Percentiles rank a stretch among this genome's conserved stretches.
phyloP scores from a whole-genome alignment of 768 basidiomycete genomes.

The Mycena belliarum region DNA sequence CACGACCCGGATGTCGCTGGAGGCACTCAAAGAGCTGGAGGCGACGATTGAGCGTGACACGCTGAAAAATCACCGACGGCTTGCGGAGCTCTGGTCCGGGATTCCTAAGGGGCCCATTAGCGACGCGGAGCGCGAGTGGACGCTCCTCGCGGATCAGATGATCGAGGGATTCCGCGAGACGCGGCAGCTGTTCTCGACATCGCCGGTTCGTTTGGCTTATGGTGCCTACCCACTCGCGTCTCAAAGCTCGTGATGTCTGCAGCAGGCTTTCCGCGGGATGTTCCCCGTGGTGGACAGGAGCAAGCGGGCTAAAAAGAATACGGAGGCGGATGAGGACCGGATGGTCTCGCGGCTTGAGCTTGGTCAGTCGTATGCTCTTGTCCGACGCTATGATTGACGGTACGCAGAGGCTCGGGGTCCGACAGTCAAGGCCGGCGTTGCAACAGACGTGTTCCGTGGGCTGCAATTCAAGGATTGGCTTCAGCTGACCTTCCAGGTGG shows the following conservation, averaged over 20 bases:
- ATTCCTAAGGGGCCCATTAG: constrained; percentile 42
- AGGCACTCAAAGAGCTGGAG: constrained; percentile 68
- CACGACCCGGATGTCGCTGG: constrained; percentile 48
- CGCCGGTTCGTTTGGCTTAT: neutral
- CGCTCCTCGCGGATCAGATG: constrained; percentile 81
- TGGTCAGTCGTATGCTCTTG: neutral
- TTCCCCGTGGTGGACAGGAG: neutral
- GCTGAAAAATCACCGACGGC: constrained; percentile 53
- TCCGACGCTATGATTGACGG: neutral
- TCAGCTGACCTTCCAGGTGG: constrained; percentile 79
- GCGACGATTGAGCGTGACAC: constrained; percentile 67
- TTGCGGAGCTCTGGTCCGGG: constrained; percentile 62
- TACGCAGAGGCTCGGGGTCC: constrained; percentile 45
- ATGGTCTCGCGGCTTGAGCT: constrained; percentile 22
- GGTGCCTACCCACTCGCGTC: neutral
- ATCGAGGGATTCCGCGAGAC: constrained; percentile 91
- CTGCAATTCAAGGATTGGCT: constrained; percentile 86
- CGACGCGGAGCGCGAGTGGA: constrained; percentile 71
- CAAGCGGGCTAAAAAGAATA: neutral
- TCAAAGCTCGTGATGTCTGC: neutral
- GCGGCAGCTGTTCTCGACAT: constrained; percentile 74
- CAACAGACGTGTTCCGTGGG: constrained; percentile 75
- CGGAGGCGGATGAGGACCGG: constrained; percentile 18
- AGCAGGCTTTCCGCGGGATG: constrained; percentile 19
- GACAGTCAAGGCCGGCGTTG: constrained; percentile 46